A percentile compares a stretch with the other conserved stretches of the same genome.
Evolutionary conservation across 2,329 filamentous ascomycete genomes (phyloP).

Genomic region (Monosporascus sp.): DNA sequence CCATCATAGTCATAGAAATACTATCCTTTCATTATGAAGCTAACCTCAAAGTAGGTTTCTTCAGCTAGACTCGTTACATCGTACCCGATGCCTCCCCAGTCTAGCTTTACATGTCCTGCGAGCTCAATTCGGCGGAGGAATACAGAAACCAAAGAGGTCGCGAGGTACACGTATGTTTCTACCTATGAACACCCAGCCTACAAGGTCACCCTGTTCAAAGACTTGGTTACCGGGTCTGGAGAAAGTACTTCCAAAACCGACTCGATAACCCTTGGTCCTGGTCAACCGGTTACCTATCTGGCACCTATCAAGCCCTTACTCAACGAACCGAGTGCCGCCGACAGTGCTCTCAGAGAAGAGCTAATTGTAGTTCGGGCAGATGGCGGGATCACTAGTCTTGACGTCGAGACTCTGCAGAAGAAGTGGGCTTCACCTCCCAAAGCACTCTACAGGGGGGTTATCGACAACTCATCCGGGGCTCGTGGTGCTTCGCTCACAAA

Average conservation of each 20-base stretch:
- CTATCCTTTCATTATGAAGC: constrained; percentile 1
- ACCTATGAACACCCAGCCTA: constrained; percentile 43
- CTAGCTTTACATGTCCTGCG: constrained; percentile 58
- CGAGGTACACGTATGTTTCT: constrained; percentile 58
- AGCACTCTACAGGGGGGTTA: constrained; percentile 36
- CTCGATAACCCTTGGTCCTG: constrained; percentile 37
- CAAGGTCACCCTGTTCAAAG: constrained; percentile 56
- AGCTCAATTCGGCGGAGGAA: constrained; percentile 52
- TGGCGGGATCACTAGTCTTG: constrained; percentile 57
- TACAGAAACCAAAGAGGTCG: constrained; percentile 41
- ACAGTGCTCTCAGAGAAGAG: constrained; percentile 16
- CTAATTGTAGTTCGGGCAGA: constrained; percentile 55
- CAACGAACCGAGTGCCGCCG: constrained; percentile 19
- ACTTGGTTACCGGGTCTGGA: constrained; percentile 46
- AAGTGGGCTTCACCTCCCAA: constrained; percentile 43
- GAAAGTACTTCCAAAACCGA: constrained; percentile 48
- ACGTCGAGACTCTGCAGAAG: constrained; percentile 48
- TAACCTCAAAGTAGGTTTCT: constrained; percentile 42
- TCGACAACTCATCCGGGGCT: constrained; percentile 12
- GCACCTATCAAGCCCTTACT: constrained; percentile 27
- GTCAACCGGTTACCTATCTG: constrained; percentile 38
- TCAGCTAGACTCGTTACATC: constrained; percentile 60
- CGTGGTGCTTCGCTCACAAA: constrained; percentile 14
- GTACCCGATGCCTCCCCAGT: constrained; percentile 62
- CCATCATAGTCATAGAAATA: neutral